Percentiles rank a stretch among this genome's conserved stretches.
These are phyloP conservation scores for Fusarium napiforme DNA, from an alignment of 2,329 filamentous ascomycete genomes.

Conservation along the genomic window DNA sequence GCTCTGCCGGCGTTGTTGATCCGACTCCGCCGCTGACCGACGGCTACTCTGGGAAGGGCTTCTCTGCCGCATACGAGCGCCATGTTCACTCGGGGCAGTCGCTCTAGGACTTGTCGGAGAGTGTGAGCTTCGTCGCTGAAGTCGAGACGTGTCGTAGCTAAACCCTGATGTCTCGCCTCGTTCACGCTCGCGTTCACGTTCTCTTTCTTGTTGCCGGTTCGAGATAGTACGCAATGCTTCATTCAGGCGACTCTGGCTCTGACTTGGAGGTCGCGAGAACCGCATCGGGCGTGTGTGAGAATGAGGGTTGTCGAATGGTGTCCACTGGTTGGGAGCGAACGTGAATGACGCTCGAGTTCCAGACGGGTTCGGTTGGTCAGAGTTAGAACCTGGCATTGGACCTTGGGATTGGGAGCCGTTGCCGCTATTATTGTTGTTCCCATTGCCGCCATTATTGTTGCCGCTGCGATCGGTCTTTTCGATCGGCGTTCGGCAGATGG, in stretches of 20 bases:
- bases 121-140: slow-evolving; percentile 53
- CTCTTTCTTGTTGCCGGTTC: slow-evolving; percentile 43
- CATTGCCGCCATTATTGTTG: slow-evolving; percentile 19
- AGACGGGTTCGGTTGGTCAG: slow-evolving; percentile 21
- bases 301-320: background rate
- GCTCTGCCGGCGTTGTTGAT: slow-evolving; percentile 46
- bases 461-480: slow-evolving; percentile 50
- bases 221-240: slow-evolving; percentile 48
- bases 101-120: slow-evolving; percentile 53
- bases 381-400: slow-evolving; percentile 14
- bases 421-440: background rate
- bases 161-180: slow-evolving; percentile 41
- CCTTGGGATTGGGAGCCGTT: slow-evolving; percentile 23
- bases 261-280: slow-evolving; percentile 42
- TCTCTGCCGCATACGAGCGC: slow-evolving; percentile 51
- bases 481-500: slow-evolving; percentile 76
- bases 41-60: slow-evolving; percentile 54
- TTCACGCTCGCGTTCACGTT: slow-evolving; percentile 38
- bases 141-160: slow-evolving; percentile 49
- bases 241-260: slow-evolving; percentile 45
- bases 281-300: slow-evolving; percentile 29
- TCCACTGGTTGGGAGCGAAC: slow-evolving; percentile 1
- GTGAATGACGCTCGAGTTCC: slow-evolving; percentile 2
- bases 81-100: slow-evolving; percentile 44
- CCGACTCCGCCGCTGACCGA: slow-evolving; percentile 43